phyloP scores from a whole-genome alignment of 1,139 yeast genomes.

The Candida freyschussii region DNA sequence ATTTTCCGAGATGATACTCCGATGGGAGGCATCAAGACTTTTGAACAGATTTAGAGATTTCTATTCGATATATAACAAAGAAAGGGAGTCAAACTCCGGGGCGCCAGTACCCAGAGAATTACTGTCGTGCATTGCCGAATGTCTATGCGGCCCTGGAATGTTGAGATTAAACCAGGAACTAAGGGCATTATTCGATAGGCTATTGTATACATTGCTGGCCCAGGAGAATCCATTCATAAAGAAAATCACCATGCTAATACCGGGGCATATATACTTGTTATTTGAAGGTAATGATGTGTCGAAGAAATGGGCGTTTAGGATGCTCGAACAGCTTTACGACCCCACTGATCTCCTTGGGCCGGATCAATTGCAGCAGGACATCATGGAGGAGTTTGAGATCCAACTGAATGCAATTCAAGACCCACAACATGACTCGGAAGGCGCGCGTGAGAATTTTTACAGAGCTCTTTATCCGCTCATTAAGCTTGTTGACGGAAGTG shows the following conservation, averaged over 20 bases:
- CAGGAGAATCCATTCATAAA: conserved; percentile 25
- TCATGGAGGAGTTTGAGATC: conserved; percentile 48
- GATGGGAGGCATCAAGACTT: conserved; percentile 48
- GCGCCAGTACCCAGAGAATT: conserved; percentile 26
- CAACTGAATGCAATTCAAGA: conserved; percentile 52
- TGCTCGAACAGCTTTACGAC: conserved; percentile 25
- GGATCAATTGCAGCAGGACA: conserved; percentile 30
- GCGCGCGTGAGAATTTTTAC: conserved; percentile 51
- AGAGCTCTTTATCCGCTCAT: conserved; percentile 39
- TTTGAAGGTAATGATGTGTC: conserved; percentile 48
- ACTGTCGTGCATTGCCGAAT: conserved; percentile 37
- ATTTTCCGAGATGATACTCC: conserved; percentile 45
- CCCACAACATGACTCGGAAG: conserved; percentile 41
- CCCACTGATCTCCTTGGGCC: conserved; percentile 16
- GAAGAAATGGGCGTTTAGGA: conserved; percentile 41
- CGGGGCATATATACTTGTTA: conserved; percentile 50
- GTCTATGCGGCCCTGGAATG: conserved; percentile 47
- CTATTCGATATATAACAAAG: conserved; percentile 18
- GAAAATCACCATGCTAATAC: conserved; percentile 26
- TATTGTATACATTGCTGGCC: conserved; percentile 28
- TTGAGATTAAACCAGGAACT: conserved; percentile 36
- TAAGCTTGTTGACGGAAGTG: conserved; percentile 35
- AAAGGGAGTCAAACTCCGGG: conserved; percentile 12
- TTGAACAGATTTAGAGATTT: conserved; percentile 29
- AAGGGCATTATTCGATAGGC: conserved; percentile 30